Conservation (phyloP, 1,139 yeast species). For the Zygosaccharomyces sapae region DNA sequence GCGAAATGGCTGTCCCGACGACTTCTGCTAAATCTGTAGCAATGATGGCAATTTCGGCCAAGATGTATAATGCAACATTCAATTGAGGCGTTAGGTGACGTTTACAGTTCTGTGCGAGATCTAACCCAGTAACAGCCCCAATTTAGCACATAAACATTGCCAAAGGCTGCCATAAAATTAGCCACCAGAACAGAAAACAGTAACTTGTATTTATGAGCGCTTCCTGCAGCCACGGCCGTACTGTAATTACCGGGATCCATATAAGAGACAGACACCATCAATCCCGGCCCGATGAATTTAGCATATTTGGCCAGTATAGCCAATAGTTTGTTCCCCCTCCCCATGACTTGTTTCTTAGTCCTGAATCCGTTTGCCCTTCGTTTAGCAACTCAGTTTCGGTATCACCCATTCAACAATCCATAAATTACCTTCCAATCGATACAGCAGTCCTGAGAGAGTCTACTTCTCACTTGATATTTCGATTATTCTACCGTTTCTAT, state of each 20-base stretch:
- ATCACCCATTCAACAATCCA: constrained; percentile 5
- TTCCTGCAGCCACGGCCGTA: constrained; percentile 76
- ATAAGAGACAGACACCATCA: constrained; percentile 71
- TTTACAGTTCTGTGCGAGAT: constrained; percentile 72
- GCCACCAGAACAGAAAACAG: constrained; percentile 61
- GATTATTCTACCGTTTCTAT: background rate
- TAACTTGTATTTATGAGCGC: constrained; percentile 61
- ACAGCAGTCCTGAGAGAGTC: background rate
- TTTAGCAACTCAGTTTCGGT: constrained; percentile 3
- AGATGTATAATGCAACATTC: constrained; percentile 53
- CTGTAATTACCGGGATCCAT: constrained; percentile 83
- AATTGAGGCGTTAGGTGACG: constrained; percentile 55
- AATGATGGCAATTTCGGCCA: constrained; percentile 72
- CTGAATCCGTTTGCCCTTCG: constrained; percentile 1
- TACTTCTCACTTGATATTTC: background rate
- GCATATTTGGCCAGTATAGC: constrained; percentile 43
- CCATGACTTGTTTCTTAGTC: constrained; percentile 5
- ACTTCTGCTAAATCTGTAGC: constrained; percentile 83
- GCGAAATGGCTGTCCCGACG: constrained; percentile 73
- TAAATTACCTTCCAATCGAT: background rate
- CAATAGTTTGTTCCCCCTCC: constrained; percentile 6
- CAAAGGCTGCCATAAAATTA: constrained; percentile 64
- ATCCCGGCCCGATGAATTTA: constrained; percentile 73
- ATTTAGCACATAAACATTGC: constrained; percentile 66
- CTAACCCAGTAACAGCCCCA: constrained; percentile 74